Base-by-base conservation (phyloP, 768 basidiomycete genomes). In the Rhodosporidiobolus odoratus region DNA sequence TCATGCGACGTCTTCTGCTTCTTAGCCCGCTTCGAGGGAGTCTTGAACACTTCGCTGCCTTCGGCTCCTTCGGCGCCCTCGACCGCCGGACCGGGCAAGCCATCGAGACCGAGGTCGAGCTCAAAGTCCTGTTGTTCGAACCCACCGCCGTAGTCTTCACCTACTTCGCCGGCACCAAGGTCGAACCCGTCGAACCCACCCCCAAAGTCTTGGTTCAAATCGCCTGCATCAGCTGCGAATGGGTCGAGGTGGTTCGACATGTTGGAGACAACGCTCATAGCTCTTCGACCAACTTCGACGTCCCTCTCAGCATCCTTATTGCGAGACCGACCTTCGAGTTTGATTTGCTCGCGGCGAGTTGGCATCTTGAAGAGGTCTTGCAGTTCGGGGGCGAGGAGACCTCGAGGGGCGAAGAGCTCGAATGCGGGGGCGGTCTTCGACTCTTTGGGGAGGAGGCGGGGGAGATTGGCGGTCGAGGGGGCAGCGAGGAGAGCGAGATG, bases 401-500 rank as follows among this genome's bases (percentile, higher is more conserved):
- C 91, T 19, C 89, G 89, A 17, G 94, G 93, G 0, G 89, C 92
- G 80, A 94, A 88, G 72, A 78, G 79, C 77, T 88, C 88, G 4
- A 66, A 84, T 85, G 35, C 87, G 88, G 57, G 59, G n/a, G 86
- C 83, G 23, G 85, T 83, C 3, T 87, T 89, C n/a, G 83, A 81
- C 73, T 87, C 87, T 4, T 88, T 90, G 16, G 94, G 92, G 57
- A 96, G 54, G 2, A 60, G 21, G 50, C 48, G 54, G 21, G 81
- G 82, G 92, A 97, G 79, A 92, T 88, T 13, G 87, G 90, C 80
- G 76, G 96, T 90, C 16, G 88, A 86, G 35, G 89, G 86, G 74
- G 96, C 90, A 76, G 91, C 88, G 64, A 91, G 83, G 25, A 97
- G 84, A 38, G 90, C 88, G 86, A 94, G 88, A 64, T 94, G 86